A percentile compares a stretch with the other conserved stretches of the same genome.
Conservation (phyloP, 768 basidiomycete genomes). For the Paxillus involutus region DNA sequence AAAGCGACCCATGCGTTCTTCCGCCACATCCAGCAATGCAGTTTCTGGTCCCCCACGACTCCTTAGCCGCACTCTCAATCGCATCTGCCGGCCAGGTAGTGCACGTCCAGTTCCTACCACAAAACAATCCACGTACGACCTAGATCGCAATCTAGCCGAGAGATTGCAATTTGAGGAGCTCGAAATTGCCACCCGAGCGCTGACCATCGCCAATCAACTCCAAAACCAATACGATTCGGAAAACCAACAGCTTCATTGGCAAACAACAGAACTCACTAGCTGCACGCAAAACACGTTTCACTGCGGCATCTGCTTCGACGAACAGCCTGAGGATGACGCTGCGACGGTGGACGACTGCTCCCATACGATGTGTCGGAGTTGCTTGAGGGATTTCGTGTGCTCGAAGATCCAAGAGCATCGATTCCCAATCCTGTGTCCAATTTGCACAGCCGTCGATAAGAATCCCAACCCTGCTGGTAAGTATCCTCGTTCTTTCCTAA, state of each 20-base stretch:
- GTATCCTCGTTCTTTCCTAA: conserved; percentile 2
- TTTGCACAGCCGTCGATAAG: conserved; percentile 40
- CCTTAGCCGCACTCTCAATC: too few species aligned
- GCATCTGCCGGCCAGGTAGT: not conserved
- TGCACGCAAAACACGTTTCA: conserved; percentile 38
- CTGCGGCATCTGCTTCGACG: conserved; percentile 60
- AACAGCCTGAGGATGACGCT: conserved; percentile 40
- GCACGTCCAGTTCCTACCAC: conserved; percentile 21
- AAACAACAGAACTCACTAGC: conserved; percentile 31
- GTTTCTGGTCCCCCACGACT: too few species aligned
- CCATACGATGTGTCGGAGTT: conserved; percentile 56
- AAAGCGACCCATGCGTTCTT: too few species aligned
- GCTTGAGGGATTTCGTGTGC: conserved; percentile 42
- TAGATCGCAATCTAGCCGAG: conserved; percentile 14
- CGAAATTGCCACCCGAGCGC: conserved; percentile 10
- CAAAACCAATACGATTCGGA: conserved; percentile 44
- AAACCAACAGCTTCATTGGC: conserved; percentile 33
- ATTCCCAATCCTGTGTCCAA: conserved; percentile 59
- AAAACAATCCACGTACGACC: conserved; percentile 8
- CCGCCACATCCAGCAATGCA: too few species aligned
- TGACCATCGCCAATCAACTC: conserved; percentile 24
- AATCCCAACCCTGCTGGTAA: conserved; percentile 31
- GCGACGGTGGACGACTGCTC: conserved; percentile 44
- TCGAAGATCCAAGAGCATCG: conserved; percentile 52
- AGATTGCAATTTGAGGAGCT: conserved; percentile 15